These are phyloP conservation scores for Starmerella cellae DNA, from an alignment of 805 yeast genomes.

Conservation along the genomic window DNA sequence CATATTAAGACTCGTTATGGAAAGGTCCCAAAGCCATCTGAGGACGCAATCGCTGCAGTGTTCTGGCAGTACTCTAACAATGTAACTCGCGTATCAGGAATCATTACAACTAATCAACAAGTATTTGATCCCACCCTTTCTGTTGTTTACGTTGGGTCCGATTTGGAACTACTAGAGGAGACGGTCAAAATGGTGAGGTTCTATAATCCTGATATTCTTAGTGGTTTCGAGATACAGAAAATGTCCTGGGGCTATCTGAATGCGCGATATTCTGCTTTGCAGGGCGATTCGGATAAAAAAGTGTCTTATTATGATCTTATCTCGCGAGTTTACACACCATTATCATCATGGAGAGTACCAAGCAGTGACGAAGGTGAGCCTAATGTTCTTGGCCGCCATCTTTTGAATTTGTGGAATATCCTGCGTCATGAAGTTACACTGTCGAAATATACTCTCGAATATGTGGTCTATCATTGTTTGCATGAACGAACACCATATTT, in stretches of 20 bases:
- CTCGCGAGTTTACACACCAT: conserved; percentile 12
- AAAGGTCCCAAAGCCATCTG: conserved; percentile 49
- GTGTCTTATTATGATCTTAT: conserved; percentile 9
- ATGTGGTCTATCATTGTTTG: conserved; percentile 52
- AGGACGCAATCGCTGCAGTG: conserved; percentile 46
- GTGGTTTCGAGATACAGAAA: conserved; percentile 73
- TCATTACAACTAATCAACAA: conserved; percentile 7
- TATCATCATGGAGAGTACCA: neutral
- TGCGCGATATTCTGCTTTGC: conserved; percentile 35
- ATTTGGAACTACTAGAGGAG: conserved; percentile 43
- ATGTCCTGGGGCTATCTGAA: conserved; percentile 83
- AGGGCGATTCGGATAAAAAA: too few relatives aligned
- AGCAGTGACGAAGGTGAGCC: neutral
- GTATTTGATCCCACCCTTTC: neutral
- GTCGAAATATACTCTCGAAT: conserved; percentile 61
- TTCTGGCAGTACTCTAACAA: conserved; percentile 38
- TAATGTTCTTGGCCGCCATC: conserved; percentile 60
- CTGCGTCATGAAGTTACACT: conserved; percentile 50
- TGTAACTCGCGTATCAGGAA: neutral
- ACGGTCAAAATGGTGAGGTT: conserved; percentile 43
- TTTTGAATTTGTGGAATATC: conserved; percentile 74
- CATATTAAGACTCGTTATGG: conserved; percentile 43
- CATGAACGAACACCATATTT: conserved; percentile 58
- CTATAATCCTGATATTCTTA: conserved; percentile 75
- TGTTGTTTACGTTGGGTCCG: conserved; percentile 26